These are phyloP conservation scores for Candida odintsovae DNA, from an alignment of 805 yeast species.

Conservation along the genomic window DNA sequence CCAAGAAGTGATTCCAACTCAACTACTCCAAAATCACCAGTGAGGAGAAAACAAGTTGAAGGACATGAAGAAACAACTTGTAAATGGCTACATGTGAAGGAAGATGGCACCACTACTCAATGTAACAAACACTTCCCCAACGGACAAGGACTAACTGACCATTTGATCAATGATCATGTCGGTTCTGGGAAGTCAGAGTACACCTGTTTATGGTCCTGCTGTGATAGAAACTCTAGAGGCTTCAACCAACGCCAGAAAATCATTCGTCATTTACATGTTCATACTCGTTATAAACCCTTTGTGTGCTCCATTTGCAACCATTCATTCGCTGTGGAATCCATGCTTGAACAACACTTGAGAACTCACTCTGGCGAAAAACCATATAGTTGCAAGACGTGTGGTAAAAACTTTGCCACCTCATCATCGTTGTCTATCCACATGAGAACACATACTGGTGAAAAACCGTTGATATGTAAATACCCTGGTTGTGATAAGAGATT, in stretches of 20 bases:
- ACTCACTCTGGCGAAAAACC: slow-evolving; percentile 92
- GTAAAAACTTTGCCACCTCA: slow-evolving; percentile 74
- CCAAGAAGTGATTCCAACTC: not conserved
- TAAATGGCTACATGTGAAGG: slow-evolving; percentile 14
- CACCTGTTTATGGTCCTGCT: slow-evolving; percentile 72
- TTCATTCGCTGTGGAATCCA: slow-evolving; percentile 68
- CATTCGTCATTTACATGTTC: slow-evolving; percentile 80
- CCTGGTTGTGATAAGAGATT: slow-evolving; percentile 81
- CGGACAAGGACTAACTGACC: slow-evolving; percentile 64
- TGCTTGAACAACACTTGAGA: slow-evolving; percentile 75
- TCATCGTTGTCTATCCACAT: slow-evolving; percentile 79
- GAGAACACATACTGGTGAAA: slow-evolving; percentile 86
- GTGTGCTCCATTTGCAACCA: slow-evolving; percentile 65
- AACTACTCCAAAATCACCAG: not conserved
- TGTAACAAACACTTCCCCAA: slow-evolving; percentile 49
- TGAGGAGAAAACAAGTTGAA: not conserved
- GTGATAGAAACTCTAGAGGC: slow-evolving; percentile 55
- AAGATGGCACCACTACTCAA: slow-evolving; percentile 1
- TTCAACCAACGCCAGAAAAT: slow-evolving; percentile 85
- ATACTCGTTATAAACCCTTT: slow-evolving; percentile 79
- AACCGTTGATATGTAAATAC: slow-evolving; percentile 73
- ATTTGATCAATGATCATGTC: slow-evolving; percentile 62
- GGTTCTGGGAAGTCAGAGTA: slow-evolving; percentile 68
- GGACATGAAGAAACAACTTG: slow-evolving; percentile 18
- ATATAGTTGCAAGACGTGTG: slow-evolving; percentile 65